A percentile compares a stretch with the other conserved stretches of the same genome.
phyloP scores from a whole-genome alignment of 179 eudicot genomes.

The Beta macrorhiza region DNA sequence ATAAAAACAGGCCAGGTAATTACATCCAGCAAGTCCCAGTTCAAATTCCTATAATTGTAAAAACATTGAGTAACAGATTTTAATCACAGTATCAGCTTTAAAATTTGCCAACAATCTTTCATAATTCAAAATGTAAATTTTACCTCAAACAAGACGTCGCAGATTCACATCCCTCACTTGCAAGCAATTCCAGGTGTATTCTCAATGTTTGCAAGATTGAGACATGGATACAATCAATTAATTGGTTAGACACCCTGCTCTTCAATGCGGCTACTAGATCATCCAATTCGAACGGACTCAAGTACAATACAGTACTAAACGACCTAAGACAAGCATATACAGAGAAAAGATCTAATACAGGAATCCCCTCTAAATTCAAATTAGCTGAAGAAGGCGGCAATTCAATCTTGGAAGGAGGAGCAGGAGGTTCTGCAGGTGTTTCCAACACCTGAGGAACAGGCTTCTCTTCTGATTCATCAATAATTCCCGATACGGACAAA shows the following conservation, averaged over 20 bases:
- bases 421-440: slow-evolving; percentile 33
- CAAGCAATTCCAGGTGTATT: slow-evolving; percentile 67
- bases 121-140: slow-evolving; percentile 18
- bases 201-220: slow-evolving; percentile 71
- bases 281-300: slow-evolving; percentile 89
- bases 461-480: slow-evolving; percentile 48
- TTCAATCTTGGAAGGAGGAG: slow-evolving; percentile 56
- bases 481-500: slow-evolving; percentile 41
- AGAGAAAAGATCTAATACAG: slow-evolving; percentile 67
- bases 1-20: slow-evolving; percentile 92
- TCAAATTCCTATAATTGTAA: slow-evolving; percentile 59
- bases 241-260: slow-evolving; percentile 49
- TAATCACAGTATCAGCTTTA: slow-evolving; percentile 4
- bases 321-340: slow-evolving; percentile 88
- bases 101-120: slow-evolving; percentile 13
- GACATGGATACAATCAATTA: slow-evolving; percentile 81
- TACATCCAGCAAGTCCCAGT: slow-evolving; percentile 92
- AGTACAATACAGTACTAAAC: slow-evolving; percentile 71
- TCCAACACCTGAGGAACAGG: slow-evolving; percentile 25
- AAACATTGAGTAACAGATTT: slow-evolving; percentile 19
- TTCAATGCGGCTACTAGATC: slow-evolving; percentile 75
- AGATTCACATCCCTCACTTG: slow-evolving; percentile 60
- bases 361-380: slow-evolving; percentile 58
- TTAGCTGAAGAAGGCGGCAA: slow-evolving; percentile 73
- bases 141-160: slow-evolving; percentile 91